Conservation (phyloP, 371 early-diverging fungal genomes). For the Mortierella sp. region DNA sequence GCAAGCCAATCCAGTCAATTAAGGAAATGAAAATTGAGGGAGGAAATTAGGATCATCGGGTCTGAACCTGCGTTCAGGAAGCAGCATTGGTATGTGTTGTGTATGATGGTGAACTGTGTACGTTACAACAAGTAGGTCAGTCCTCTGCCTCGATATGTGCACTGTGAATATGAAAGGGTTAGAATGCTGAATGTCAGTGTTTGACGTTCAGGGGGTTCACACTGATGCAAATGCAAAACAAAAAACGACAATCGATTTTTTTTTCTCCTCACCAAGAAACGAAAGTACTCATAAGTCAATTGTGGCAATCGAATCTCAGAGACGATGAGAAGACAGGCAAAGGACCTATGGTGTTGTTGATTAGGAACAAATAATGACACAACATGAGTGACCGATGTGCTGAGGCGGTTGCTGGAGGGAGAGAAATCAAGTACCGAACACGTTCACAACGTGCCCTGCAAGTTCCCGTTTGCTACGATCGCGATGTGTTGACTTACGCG, state of each 20-base stretch:
- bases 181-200: not conserved
- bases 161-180: constrained; percentile 17
- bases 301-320: constrained; percentile 54
- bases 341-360: constrained; percentile 13
- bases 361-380: not conserved
- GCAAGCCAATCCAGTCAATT: not conserved
- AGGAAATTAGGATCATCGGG: not conserved
- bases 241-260: not conserved
- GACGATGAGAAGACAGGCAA: constrained; percentile 45
- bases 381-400: not conserved
- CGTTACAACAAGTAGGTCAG: constrained; percentile 54
- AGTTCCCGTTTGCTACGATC: not conserved
- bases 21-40: not conserved
- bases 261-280: constrained; percentile 33
- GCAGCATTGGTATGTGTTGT: too few relatives aligned
- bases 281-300: constrained; percentile 51
- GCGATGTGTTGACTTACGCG: constrained; percentile 26
- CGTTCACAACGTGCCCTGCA: not conserved
- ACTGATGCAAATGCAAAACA: not conserved
- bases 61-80: not conserved
- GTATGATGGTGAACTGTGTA: not conserved
- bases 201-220: not conserved
- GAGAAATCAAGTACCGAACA: not conserved
- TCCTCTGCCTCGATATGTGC: constrained; percentile 55
- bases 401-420: not conserved